Evolutionary conservation across 2,329 filamentous ascomycete genomes (phyloP), one percentile per base, ranked within the genome.

Genomic region (Diaporthe citriasiana): DNA sequence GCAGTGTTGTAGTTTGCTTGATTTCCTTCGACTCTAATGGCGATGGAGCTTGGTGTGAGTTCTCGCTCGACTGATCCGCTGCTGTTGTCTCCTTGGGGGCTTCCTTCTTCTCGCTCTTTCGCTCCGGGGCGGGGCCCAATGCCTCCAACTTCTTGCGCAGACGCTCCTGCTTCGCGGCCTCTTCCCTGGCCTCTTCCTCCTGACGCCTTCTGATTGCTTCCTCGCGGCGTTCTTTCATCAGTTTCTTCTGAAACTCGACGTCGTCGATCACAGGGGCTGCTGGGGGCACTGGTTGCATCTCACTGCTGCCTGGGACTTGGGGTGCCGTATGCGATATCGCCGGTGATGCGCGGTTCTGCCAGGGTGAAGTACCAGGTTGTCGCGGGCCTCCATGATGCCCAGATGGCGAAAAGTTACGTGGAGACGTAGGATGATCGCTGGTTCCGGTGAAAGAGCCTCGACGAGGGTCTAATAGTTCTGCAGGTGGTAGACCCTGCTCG

Each of bases 191-290:
- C 78, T 93, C 92, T 81, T 95, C 89, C 73, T 93, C 92, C 74
- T 90, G 84, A 63, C 90, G 87, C 73, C 92, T 88, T 79, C 93
- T 92, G 79, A 92, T 91, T 27, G 93, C 93, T 70, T 91, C 84
- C 78, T 95, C 93, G 9, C 91, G 87, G 51, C 90, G 90, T 78
- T 94, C 91, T 50, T 88, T 88, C 93, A 95, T 95, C 30, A 94
- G 89, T 83, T 87, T 93, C 88, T 86, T 93, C 83, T 90, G 93
- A 79, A 85, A 89, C 81, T 87, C 91, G 76, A 87, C 87, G 73
- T 93, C 91, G 51, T 90, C 86, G 63, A 89, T 88, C 1, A 77
- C 71, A 79, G 70, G 70, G 0, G 82, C 79, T 38, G 84, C 80
- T 51, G 79, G 75, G 27, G 79, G 73, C 66, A 80, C 76, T 1